Conservation (phyloP, 179 eudicot genomes). For the Heliamphora pulchella region DNA sequence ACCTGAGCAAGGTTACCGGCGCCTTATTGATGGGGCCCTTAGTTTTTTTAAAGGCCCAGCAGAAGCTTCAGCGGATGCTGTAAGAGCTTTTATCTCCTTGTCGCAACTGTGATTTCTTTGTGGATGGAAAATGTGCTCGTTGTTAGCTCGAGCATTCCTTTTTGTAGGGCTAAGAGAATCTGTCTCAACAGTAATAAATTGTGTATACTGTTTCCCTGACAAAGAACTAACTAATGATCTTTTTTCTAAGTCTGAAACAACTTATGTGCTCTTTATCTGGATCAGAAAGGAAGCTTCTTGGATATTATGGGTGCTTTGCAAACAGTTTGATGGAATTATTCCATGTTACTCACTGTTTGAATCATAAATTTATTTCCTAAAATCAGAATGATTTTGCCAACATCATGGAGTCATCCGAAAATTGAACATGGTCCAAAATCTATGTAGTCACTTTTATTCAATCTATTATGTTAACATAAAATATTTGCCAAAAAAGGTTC, state of each 20-base stretch:
- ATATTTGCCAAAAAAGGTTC: neutral
- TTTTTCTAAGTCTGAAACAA: too few species aligned
- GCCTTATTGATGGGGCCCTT: conserved; percentile 54
- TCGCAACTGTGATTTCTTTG: neutral
- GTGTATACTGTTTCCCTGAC: too few species aligned
- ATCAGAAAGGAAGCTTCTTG: neutral
- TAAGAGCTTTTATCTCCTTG: conserved; percentile 23
- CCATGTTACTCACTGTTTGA: neutral
- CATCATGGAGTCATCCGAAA: neutral
- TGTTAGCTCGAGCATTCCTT: neutral
- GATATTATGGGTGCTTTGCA: neutral
- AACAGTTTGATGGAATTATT: conserved; percentile 3
- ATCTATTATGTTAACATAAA: neutral
- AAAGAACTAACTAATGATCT: too few species aligned
- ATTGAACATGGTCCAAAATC: neutral
- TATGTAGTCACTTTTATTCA: neutral
- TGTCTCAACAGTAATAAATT: neutral
- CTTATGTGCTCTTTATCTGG: neutral
- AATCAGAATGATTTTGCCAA: neutral
- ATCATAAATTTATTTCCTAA: neutral
- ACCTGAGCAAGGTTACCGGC: conserved; percentile 62
- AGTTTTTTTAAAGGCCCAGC: conserved; percentile 48
- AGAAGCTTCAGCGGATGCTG: conserved; percentile 61
- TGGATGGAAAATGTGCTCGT: neutral
- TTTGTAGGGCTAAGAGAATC: neutral